A percentile compares a stretch with the other conserved stretches of the same genome.
Conservation (phyloP, 176 grass and related monocot genomes). For the Oryza glaberrima region DNA sequence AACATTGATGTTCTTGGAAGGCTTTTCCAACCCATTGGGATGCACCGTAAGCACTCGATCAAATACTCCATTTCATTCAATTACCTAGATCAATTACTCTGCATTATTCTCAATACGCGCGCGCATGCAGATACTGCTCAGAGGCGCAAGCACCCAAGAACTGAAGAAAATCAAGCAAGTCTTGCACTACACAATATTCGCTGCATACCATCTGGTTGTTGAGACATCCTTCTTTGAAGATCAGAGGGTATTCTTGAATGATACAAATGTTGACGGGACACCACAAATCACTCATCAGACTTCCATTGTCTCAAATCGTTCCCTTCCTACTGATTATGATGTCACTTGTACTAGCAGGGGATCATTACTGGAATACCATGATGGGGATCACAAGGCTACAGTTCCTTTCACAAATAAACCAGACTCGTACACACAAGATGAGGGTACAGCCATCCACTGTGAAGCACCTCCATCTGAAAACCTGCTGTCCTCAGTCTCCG, state of each 20-base stretch:
- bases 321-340: constrained; percentile 28
- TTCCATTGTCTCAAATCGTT: constrained; percentile 32
- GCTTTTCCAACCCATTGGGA: constrained; percentile 76
- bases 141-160: constrained; percentile 73
- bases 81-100: not conserved
- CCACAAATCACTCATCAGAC: not conserved
- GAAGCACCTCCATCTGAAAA: constrained; percentile 30
- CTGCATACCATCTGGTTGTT: constrained; percentile 85
- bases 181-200: constrained; percentile 91
- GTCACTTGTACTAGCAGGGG: not conserved
- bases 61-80: not conserved
- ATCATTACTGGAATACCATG: not conserved
- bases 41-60: constrained; percentile 58
- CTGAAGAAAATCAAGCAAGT: constrained; percentile 88
- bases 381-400: not conserved
- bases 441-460: constrained; percentile 5
- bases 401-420: constrained; percentile 14
- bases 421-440: not conserved
- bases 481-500: constrained; percentile 28
- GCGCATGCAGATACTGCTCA: constrained; percentile 67
- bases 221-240: constrained; percentile 95
- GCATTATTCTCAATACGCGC: not conserved
- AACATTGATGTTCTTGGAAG: constrained; percentile 85
- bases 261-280: not conserved
- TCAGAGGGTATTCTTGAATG: constrained; percentile 72